phyloP scores from a whole-genome alignment of 202 grass and related monocot genomes.

The Panicum virgatum region DNA sequence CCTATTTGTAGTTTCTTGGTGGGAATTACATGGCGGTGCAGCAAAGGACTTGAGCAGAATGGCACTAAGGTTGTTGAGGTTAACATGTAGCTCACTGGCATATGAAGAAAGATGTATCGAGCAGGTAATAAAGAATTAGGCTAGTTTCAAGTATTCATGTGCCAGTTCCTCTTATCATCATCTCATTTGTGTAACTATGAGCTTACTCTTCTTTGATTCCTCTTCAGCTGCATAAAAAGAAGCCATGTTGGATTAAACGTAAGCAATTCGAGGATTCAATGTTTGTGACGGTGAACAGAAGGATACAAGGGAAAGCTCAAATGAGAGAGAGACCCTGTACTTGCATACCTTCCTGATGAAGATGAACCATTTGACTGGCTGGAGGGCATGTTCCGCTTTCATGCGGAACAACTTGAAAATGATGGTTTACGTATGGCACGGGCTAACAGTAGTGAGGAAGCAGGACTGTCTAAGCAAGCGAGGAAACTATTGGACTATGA shows the following conservation, averaged over 20 bases:
- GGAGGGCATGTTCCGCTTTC: not conserved
- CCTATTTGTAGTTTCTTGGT: slow-evolving; percentile 4
- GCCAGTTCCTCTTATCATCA: not conserved
- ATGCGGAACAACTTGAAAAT: not conserved
- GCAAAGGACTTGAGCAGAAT: slow-evolving; percentile 4
- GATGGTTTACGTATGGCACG: not conserved
- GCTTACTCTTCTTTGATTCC: not conserved
- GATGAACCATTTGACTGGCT: slow-evolving; percentile 10
- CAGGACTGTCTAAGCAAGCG: not conserved
- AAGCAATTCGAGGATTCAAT: not conserved
- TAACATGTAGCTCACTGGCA: not conserved
- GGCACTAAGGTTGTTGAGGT: not conserved
- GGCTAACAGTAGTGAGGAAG: not conserved
- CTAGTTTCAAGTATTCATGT: not conserved
- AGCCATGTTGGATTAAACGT: not conserved
- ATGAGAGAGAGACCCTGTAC: not conserved
- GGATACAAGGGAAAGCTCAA: too few relatives aligned
- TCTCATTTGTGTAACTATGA: not conserved
- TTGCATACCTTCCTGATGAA: slow-evolving; percentile 9
- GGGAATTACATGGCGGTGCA: not conserved
- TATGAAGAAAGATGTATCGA: not conserved
- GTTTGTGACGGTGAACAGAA: not conserved
- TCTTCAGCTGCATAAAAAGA: slow-evolving; percentile 4
- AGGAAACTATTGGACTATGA: not conserved
- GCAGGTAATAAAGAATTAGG: not conserved